Conservation (phyloP, 2,329 filamentous ascomycete species). For the Penicillium hordei region DNA sequence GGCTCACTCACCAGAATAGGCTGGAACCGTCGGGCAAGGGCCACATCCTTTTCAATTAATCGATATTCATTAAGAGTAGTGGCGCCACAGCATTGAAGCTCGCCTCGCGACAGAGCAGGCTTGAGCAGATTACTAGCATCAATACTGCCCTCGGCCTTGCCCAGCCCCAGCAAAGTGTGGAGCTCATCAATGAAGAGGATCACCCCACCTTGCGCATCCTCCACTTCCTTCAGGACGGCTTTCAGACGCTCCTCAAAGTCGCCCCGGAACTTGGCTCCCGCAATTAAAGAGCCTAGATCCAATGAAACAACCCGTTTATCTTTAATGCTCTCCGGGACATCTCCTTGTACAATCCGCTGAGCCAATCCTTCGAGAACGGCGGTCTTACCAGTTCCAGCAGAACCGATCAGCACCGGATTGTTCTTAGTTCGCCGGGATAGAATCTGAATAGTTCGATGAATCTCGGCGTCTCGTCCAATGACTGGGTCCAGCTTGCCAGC, state of each 20-base stretch:
- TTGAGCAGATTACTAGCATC: constrained; percentile 95
- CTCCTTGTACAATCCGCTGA: constrained; percentile 82
- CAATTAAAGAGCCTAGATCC: constrained; percentile 89
- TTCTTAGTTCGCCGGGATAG: constrained; percentile 92
- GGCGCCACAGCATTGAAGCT: constrained; percentile 91
- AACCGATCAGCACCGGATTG: constrained; percentile 90
- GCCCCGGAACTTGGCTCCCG: constrained; percentile 90
- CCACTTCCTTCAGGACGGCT: constrained; percentile 84
- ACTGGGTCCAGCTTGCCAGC: constrained; percentile 93
- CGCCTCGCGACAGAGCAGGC: constrained; percentile 86
- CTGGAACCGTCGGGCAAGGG: constrained; percentile 87
- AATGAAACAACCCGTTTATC: constrained; percentile 85
- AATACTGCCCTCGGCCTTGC: constrained; percentile 93
- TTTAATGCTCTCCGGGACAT: constrained; percentile 94
- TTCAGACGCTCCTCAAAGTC: constrained; percentile 96
- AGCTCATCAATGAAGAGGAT: constrained; percentile 96
- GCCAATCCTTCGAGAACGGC: constrained; percentile 89
- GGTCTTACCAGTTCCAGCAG: constrained; percentile 89
- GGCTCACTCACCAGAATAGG: constrained; percentile 93
- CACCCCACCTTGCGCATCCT: constrained; percentile 82
- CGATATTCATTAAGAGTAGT: constrained; percentile 93
- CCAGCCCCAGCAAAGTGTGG: constrained; percentile 85
- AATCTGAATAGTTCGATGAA: constrained; percentile 91
- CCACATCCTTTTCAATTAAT: constrained; percentile 92
- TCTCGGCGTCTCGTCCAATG: constrained; percentile 87